Evolutionary conservation across 192 early-diverging fungal species (phyloP), one percentile per base, ranked within the genome.

Genomic region (Backusella psychrophila): DNA sequence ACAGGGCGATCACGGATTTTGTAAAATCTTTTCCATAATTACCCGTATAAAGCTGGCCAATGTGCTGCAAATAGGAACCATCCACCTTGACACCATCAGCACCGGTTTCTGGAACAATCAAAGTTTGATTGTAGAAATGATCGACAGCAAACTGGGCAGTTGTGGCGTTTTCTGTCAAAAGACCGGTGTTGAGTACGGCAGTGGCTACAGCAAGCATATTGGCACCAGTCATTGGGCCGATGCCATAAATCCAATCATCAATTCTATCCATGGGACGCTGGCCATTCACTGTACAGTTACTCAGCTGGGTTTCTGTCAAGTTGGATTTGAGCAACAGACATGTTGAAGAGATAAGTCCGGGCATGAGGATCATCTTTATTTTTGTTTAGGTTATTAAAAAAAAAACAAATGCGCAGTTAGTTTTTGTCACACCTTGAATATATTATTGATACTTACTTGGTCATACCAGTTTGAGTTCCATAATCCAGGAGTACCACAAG

Each of bases 401-500:
- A 17, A 29, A 67, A 56, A 56, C n/a, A 56, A 56, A 21, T 56
- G 56, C 56, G 56, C 56, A 63, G 56, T 63, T 63, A 63, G 12
- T 3, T 29, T 26, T 23, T 63, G 56, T 63, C 56, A 63, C 23
- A 63, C 56, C 26, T 14, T 63, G 4, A 29, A 41, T 7, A 38
- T 74, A 63, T 41, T 63, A 29, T 29, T 66, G 19, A 67, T 36
- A 66, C 63, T 80, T 56, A 80, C 78, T 35, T 79, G 78, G 31
- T 67, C 78, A 75, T 68, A 79, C 78, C 78, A 79, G 42, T 79
- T 79, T 12, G 73, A 72, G 19, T 75, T 79, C 78, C 78, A 79
- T 34, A 79, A 73, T 17, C 78, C 78, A 63, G 78, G 78, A 8
- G 78, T 79, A 7, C 78, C 78, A 75, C 78, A 79, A 34, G 78